Conservation (phyloP, 345 rosid genomes). For the Durio zibethinus region DNA sequence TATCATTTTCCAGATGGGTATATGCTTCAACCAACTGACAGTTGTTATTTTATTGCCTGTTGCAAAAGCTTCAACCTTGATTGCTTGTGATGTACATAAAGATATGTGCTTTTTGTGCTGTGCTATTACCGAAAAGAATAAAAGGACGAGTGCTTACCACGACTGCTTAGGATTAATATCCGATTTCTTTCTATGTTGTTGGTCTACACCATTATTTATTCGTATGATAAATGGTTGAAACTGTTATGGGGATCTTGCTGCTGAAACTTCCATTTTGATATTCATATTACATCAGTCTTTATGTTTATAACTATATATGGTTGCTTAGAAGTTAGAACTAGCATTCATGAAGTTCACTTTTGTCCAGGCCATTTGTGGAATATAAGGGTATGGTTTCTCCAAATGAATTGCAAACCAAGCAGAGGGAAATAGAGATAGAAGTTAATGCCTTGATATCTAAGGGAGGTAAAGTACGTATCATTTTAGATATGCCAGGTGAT, state of each 20-base stretch:
- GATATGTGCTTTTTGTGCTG: background rate
- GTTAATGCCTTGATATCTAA: conserved; percentile 56
- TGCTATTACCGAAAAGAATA: background rate
- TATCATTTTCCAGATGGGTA: conserved; percentile 93
- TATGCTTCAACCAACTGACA: conserved; percentile 23
- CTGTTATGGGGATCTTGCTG: background rate
- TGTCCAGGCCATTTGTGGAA: conserved; percentile 77
- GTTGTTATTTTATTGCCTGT: conserved; percentile 1
- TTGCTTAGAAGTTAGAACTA: background rate
- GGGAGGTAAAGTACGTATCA: conserved; percentile 57
- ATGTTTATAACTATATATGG: background rate
- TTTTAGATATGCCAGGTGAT: background rate
- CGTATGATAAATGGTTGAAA: conserved; percentile 1
- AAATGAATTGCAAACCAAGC: conserved; percentile 51
- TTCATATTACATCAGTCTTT: background rate
- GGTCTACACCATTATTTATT: background rate
- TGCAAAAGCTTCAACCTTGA: background rate
- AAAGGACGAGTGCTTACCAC: background rate
- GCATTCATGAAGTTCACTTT: conserved; percentile 5
- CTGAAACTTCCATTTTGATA: background rate
- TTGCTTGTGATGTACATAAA: background rate
- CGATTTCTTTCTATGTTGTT: background rate
- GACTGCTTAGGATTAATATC: background rate
- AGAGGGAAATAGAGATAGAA: conserved; percentile 58
- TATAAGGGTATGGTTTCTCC: conserved; percentile 62